phyloP scores from a whole-genome alignment of 1,284 basidiomycete genomes.

The Pseudozyma sp. region DNA sequence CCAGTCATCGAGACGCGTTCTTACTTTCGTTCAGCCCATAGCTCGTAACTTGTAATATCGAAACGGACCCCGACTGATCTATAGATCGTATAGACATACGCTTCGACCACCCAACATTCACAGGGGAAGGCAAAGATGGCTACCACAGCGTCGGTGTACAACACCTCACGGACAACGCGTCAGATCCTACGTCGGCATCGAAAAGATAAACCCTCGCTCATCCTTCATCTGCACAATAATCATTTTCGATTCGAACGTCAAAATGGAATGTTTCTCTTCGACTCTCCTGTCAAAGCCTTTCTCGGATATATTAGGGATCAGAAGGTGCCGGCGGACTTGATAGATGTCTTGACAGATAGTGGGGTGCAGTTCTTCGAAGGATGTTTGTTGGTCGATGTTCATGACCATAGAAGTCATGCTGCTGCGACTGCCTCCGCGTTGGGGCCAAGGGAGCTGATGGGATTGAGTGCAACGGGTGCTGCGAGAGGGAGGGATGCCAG shows the following conservation, averaged over 20 bases:
- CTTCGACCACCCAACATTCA: neutral
- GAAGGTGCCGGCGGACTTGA: slow-evolving; percentile 59
- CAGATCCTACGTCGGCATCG: slow-evolving; percentile 65
- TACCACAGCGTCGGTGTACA: slow-evolving; percentile 66
- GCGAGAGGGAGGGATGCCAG: neutral
- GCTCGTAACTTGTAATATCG: too few species aligned
- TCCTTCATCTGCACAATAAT: slow-evolving; percentile 61
- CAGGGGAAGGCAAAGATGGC: slow-evolving; percentile 57
- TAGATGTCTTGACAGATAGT: slow-evolving; percentile 61
- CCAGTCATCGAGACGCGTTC: too few species aligned
- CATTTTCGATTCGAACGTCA: slow-evolving; percentile 66
- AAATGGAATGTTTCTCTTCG: slow-evolving; percentile 64
- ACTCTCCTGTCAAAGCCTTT: slow-evolving; percentile 63
- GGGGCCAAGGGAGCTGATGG: slow-evolving; percentile 28
- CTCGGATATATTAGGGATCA: slow-evolving; percentile 63
- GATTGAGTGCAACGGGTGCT: slow-evolving; percentile 14
- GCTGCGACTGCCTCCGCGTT: slow-evolving; percentile 16
- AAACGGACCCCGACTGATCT: too few species aligned
- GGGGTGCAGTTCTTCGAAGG: slow-evolving; percentile 66
- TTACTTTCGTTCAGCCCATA: too few species aligned
- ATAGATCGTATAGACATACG: too few species aligned
- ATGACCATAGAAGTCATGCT: slow-evolving; percentile 61
- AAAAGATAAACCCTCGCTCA: slow-evolving; percentile 62
- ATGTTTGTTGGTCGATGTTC: slow-evolving; percentile 64
- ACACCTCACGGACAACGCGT: slow-evolving; percentile 62